Evolutionary conservation across 352 stramenopile species (phyloP), one percentile per base, ranked within the genome.

Genomic region (Globisporangium canariense): DNA sequence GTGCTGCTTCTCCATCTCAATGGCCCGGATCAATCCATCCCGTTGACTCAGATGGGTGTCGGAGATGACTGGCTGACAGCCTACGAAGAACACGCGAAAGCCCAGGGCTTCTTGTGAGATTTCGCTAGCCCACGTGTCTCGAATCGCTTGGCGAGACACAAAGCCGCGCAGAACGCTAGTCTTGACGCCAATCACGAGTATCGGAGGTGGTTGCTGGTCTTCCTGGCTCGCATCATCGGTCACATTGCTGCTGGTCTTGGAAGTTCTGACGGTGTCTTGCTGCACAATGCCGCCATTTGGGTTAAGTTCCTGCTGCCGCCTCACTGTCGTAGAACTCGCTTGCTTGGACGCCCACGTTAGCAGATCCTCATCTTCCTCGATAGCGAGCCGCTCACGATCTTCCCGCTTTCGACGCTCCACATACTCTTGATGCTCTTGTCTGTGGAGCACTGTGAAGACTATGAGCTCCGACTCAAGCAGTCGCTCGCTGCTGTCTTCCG

Each of bases 151-250:
- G 18, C 75, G 70, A 14, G 45, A 41, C 10, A 49, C n/a, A 18
- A 76, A 78, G 34, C 78, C 78, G 38, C 68, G 16, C 9, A 72
- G 11, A 11, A 81, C 59, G 9, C 63, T 71, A 0, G 74, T 77
- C 52, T 90, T 90, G 57, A 88, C 53, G 7, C 81, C 81, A 53
- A 88, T 76, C 11, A 88, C 28, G 0, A 89, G 53, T 10, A 62
- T 11, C 20, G 32, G n/a, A 13, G 30, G 34, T 41, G 36, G 9
- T 4, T 52, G 64, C 5, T 25, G 18, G 3, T 52, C 9, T 8
- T 32, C 2, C 8, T 34, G 46, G 18, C 7, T 5, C 2, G 16
- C 16, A 34, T 32, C 10, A 51, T 64, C 22, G 6, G 32, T 20
- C 4, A 2, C 20, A 9, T 16, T 41, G 47, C 30, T 40, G 28